Evolutionary conservation across 768 basidiomycete genomes (phyloP).

Genomic region (Flagelloscypha sp.): DNA sequence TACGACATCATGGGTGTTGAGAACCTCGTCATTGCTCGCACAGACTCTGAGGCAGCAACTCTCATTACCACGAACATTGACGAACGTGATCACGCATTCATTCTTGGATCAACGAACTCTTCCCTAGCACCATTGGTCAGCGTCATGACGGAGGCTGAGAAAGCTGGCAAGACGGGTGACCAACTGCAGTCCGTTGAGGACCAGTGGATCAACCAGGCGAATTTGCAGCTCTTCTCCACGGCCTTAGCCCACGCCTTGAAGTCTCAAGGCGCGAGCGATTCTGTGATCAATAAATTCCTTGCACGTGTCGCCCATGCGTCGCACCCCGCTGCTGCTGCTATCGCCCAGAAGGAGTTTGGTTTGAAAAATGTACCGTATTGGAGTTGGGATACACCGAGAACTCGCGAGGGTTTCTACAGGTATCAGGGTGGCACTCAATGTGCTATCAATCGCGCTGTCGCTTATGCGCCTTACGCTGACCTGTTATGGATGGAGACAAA

Average conservation of each 20-base stretch:
- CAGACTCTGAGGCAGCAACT: slow-evolving; percentile 96
- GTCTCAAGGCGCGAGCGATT: slow-evolving; percentile 44
- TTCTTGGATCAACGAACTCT: slow-evolving; percentile 84
- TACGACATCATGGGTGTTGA: slow-evolving; percentile 98
- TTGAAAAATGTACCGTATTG: slow-evolving; percentile 72
- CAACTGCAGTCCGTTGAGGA: slow-evolving; percentile 86
- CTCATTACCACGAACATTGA: slow-evolving; percentile 96
- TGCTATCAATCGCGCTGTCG: slow-evolving; percentile 84
- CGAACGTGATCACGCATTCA: slow-evolving; percentile 94
- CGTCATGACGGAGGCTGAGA: slow-evolving; percentile 80
- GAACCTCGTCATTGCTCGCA: slow-evolving; percentile 88
- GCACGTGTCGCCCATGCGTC: slow-evolving; percentile 59
- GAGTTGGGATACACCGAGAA: slow-evolving; percentile 92
- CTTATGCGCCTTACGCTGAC: slow-evolving; percentile 92
- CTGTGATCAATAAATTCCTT: slow-evolving; percentile 52
- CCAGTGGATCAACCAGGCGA: slow-evolving; percentile 72
- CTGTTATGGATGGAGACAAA: slow-evolving; percentile 96
- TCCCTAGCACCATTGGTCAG: slow-evolving; percentile 59
- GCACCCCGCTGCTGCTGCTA: slow-evolving; percentile 55
- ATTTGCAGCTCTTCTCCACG: slow-evolving; percentile 70
- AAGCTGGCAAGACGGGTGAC: slow-evolving; percentile 68
- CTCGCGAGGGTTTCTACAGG: slow-evolving; percentile 93
- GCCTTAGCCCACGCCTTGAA: slow-evolving; percentile 60
- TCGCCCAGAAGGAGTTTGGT: slow-evolving; percentile 77
- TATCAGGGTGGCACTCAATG: slow-evolving; percentile 96